Evolutionary conservation across 2,329 filamentous ascomycete species (phyloP), one percentile per base, ranked within the genome.

Genomic region (Beauveria pseudobassiana): DNA sequence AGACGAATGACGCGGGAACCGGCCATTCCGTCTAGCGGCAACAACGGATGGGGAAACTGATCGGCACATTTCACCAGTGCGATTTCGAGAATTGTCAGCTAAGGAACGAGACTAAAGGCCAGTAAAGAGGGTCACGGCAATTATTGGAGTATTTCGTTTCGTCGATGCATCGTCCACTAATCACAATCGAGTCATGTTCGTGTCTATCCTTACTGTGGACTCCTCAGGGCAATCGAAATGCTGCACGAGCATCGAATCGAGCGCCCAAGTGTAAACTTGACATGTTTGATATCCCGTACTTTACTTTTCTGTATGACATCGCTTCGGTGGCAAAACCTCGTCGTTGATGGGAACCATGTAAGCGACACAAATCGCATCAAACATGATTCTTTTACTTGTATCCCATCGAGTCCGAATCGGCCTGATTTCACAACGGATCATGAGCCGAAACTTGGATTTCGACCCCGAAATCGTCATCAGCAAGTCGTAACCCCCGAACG

Each of bases 1-100:
- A 38, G 38, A 40, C 34, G 46, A 59, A 59, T 59, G 56, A 51
- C 56, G 56, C 56, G 28, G 46, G 56, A 22, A 43, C 34, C 34
- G 55, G n/a, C 56, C 56, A 46, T 34, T 59, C 56, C 43, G 18
- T 38, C 34, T 38, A 38, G 34, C 34, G 34, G 34, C 34, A 38
- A 43, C n/a, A 43, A 43, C 42, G 42, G 42, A 43, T 18, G 42
- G 34, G 34, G 34, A 38, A 38, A 38, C 12, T 38, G 34, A 38
- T 38, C 34, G 12, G 12, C 34, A 38, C 16, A 9, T 4, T 20
- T 20, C 10, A 28, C n/a, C 49, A 51, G 49, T 51, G 28, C 28
- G 18, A 54, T 26, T n/a, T 43, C 12, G 51, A 42, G 5, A 26
- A 9, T 8, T 22, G 20, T 26, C 51, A 28, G 40, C 34, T 16